Evolutionary conservation across 305 asterid species (phyloP), one percentile per base, ranked within the genome.

Genomic region (Fraxinus nigra): DNA sequence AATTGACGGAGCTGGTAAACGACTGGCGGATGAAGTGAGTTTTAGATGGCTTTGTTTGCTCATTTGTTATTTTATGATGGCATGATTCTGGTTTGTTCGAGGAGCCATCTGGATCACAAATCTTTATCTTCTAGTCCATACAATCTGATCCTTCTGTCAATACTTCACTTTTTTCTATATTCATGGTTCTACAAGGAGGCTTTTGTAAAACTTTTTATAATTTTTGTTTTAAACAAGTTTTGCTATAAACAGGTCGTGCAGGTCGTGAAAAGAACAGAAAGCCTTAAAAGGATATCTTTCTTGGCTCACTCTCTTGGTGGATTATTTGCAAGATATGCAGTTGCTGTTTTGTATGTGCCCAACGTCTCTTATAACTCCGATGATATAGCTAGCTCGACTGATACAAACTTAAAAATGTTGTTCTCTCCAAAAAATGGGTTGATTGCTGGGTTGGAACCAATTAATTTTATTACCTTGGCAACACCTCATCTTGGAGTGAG

Each of bases 401-500:
- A 76, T 77, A 79, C 87, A 84, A 85, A 76, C 75, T 65, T 75
- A 72, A 76, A 85, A 74, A 67, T 86, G n/a, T 26, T 85, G 54
- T 79, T 76, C 82, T 79, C 86, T 76, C 82, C 89, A 43, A 83
- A 81, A 80, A 65, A 81, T 78, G 94, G 94, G 70, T 84, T 82
- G 79, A 91, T 96, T 86, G 98, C 99, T 84, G 98, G 98, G 78
- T 90, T 96, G 86, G 98, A 96, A 85, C 95, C 98, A 72, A 82
- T 91, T 81, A 92, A 91, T 87, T 96, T 96, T 90, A 92, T 96
- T 79, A 94, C 99, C 85, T 87, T 96, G 82, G 99, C 99, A 75
- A 96, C 99, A 24, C 99, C 99, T 87, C 99, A 96, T 93, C 95
- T 96, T 32, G 99, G 99, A 56, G 99, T 96, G 69, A 89, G 98